Conservation (phyloP, 371 early-diverging fungal species). For the Mortierella sp. region DNA sequence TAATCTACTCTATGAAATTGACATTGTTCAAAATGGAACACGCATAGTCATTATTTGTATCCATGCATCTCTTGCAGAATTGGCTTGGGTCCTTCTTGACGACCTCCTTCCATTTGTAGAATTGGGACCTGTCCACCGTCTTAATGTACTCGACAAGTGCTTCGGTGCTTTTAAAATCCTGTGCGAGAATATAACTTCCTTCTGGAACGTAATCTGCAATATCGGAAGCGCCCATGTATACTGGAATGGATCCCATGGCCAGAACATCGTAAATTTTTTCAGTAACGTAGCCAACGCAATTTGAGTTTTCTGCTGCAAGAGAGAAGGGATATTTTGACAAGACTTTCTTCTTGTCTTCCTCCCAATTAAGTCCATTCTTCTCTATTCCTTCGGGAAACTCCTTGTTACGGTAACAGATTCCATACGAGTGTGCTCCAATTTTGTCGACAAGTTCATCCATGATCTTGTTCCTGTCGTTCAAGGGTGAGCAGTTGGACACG, state of each 20-base stretch:
- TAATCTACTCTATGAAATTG: no score
- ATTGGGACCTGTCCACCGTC: slow-evolving; percentile 21
- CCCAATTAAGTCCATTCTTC: neutral
- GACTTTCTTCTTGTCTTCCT: slow-evolving; percentile 4
- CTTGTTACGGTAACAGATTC: slow-evolving; percentile 25
- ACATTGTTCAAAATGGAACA: no score
- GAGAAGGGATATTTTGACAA: slow-evolving; percentile 24
- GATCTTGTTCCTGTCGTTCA: slow-evolving; percentile 26
- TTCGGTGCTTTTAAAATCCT: slow-evolving; percentile 29
- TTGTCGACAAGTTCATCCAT: slow-evolving; percentile 17
- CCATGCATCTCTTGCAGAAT: slow-evolving; percentile 37
- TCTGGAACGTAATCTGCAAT: slow-evolving; percentile 47
- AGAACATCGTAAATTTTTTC: slow-evolving; percentile 55
- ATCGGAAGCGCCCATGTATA: slow-evolving; percentile 52
- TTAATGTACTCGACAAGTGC: slow-evolving; percentile 26
- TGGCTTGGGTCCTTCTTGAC: slow-evolving; percentile 25
- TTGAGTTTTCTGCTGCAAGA: slow-evolving; percentile 48
- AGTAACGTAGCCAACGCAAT: slow-evolving; percentile 51
- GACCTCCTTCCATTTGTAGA: slow-evolving; percentile 34
- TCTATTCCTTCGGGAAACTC: slow-evolving; percentile 17
- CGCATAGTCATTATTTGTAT: no score
- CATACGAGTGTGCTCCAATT: slow-evolving; percentile 36
- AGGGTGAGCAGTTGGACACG: slow-evolving; percentile 28
- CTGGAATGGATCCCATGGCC: slow-evolving; percentile 35
- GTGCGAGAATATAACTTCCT: slow-evolving; percentile 27